Conservation (phyloP, 1,139 yeast genomes). For the Kluyveromyces marxianus region DNA sequence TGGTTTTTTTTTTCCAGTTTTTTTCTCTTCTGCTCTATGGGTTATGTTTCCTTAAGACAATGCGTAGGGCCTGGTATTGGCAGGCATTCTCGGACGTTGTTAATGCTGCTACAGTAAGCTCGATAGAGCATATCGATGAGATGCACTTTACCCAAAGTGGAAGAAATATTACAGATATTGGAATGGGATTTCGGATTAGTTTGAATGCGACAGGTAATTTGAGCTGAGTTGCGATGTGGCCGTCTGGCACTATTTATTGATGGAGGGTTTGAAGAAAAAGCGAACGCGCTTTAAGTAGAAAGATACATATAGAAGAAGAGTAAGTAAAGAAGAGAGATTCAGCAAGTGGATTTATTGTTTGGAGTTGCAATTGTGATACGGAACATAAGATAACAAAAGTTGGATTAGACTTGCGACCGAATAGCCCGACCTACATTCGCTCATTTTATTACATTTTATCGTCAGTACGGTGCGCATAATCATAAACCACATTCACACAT, state of each 20-base stretch:
- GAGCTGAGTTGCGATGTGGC: neutral
- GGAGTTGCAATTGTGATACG: no score
- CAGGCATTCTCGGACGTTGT: neutral
- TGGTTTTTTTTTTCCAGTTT: neutral
- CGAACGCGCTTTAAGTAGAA: no score
- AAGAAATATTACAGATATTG: slow-evolving; percentile 1
- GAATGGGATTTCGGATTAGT: neutral
- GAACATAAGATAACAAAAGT: no score
- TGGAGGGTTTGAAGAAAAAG: no score
- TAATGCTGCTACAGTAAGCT: neutral
- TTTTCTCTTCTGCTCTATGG: neutral
- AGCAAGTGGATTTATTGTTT: no score
- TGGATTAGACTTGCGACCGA: neutral
- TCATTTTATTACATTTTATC: neutral
- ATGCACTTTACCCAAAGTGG: slow-evolving; percentile 2
- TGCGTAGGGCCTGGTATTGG: neutral
- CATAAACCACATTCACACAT: neutral
- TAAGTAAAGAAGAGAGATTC: no score
- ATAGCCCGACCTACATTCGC: neutral
- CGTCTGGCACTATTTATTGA: no score
- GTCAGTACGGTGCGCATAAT: neutral
- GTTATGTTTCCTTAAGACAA: neutral
- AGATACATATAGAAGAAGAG: no score
- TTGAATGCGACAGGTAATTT: neutral
- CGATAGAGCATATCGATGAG: neutral